These are phyloP conservation scores for Metrosideros polymorpha DNA, from an alignment of 441 rosid genomes.

Conservation along the genomic window DNA sequence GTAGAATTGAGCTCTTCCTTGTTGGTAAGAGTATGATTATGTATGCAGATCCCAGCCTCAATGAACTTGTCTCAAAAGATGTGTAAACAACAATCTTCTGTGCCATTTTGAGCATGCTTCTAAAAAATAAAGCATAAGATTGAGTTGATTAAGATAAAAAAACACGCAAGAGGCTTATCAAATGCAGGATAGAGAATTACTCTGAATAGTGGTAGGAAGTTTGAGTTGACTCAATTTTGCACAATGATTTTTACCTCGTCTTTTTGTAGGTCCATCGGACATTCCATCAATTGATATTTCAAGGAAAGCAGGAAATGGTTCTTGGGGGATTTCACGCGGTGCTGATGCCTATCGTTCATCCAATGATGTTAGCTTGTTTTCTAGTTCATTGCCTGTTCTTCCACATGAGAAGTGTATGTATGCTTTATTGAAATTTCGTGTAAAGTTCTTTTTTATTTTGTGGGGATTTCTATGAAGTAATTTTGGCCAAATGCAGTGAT, in stretches of 20 bases:
- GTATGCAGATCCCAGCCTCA: background rate
- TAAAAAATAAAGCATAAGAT: background rate
- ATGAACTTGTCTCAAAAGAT: background rate
- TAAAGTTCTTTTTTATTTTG: background rate
- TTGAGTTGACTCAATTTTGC: background rate
- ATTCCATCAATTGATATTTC: slow-evolving; percentile 20
- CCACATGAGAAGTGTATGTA: slow-evolving; percentile 56
- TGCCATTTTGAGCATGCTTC: background rate
- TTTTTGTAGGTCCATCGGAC: slow-evolving; percentile 18
- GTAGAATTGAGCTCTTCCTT: background rate
- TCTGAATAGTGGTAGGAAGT: background rate
- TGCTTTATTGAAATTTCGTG: background rate
- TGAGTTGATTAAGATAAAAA: background rate
- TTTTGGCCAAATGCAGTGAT: slow-evolving; percentile 38
- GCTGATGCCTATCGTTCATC: slow-evolving; percentile 17
- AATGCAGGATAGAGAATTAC: background rate
- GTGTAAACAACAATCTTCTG: background rate
- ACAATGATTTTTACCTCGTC: background rate
- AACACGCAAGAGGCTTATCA: background rate
- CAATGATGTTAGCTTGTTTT: slow-evolving; percentile 65
- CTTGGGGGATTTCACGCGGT: slow-evolving; percentile 44
- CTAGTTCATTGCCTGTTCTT: slow-evolving; percentile 72
- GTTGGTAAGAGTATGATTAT: background rate
- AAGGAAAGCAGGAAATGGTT: slow-evolving; percentile 21
- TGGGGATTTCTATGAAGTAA: background rate